Conservation (phyloP, 768 basidiomycete species). For the Collybia mongolica region DNA sequence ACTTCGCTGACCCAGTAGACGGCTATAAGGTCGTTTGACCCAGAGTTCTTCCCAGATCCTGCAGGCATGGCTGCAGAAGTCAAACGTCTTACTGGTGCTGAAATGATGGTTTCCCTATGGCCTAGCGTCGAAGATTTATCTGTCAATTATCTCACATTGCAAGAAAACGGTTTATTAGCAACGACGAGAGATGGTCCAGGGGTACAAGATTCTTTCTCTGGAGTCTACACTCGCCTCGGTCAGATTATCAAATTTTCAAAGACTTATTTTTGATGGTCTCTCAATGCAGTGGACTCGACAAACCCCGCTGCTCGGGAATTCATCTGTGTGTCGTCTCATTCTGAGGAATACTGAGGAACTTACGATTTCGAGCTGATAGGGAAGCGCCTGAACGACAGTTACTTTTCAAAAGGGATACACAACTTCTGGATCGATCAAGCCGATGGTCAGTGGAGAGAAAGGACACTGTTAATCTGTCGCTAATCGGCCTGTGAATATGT, state of each 20-base stretch:
- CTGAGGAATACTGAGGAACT: neutral
- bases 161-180: constrained; percentile 28
- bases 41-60: constrained; percentile 32
- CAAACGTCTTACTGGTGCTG: constrained; percentile 32
- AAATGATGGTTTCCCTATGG: constrained; percentile 39
- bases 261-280: neutral
- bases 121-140: constrained; percentile 37
- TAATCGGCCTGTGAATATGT: neutral
- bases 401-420: constrained; percentile 33
- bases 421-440: constrained; percentile 39
- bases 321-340: constrained; percentile 21
- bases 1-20: neutral
- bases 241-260: neutral
- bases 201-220: constrained; percentile 31
- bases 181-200: constrained; percentile 34
- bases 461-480: neutral
- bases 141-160: constrained; percentile 28
- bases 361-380: constrained; percentile 17
- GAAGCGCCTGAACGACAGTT: constrained; percentile 33
- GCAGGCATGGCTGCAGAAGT: constrained; percentile 30
- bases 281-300: constrained; percentile 27
- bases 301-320: constrained; percentile 35
- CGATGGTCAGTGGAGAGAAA: constrained; percentile 22
- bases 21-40: constrained; percentile 28
- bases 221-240: constrained; percentile 32